Conservation (phyloP, 352 stramenopile genomes). For the Globisporangium lucens region DNA sequence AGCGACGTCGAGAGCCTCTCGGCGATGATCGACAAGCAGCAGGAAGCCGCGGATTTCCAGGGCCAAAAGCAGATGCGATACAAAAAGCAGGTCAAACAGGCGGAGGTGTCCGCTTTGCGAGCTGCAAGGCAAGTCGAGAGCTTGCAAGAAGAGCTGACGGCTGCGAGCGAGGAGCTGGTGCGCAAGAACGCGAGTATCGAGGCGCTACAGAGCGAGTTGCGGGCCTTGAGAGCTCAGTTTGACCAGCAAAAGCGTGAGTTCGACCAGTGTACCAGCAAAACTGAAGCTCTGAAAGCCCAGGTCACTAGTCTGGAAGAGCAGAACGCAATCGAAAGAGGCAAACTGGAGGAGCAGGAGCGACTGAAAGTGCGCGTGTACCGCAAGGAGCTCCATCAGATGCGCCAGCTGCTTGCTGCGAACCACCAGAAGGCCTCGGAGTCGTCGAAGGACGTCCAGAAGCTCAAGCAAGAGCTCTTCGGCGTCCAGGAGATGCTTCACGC, state of each 20-base stretch:
- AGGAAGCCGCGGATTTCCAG: constrained; percentile 19
- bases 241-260: constrained; percentile 21
- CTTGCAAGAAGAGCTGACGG: constrained; percentile 26
- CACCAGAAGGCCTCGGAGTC: constrained; percentile 45
- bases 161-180: constrained; percentile 35
- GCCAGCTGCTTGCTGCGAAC: constrained; percentile 43
- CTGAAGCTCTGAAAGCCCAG: constrained; percentile 17
- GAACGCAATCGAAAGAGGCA: not conserved
- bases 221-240: constrained; percentile 16
- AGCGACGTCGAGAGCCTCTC: constrained; percentile 40
- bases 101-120: constrained; percentile 12
- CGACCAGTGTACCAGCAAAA: constrained; percentile 7
- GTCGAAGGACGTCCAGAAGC: constrained; percentile 41
- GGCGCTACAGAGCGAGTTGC: constrained; percentile 22
- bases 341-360: constrained; percentile 21
- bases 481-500: constrained; percentile 45
- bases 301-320: not conserved
- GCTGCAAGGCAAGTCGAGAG: constrained; percentile 20
- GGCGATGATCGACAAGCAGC: constrained; percentile 41
- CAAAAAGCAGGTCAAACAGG: constrained; percentile 26
- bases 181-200: constrained; percentile 31
- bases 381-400: constrained; percentile 41
- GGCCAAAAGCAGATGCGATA: constrained; percentile 23
- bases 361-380: constrained; percentile 19
- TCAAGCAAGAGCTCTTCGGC: constrained; percentile 45